Evolutionary conservation across 257 asterid genomes (phyloP).

Genomic region (Solanum chiquidenum): DNA sequence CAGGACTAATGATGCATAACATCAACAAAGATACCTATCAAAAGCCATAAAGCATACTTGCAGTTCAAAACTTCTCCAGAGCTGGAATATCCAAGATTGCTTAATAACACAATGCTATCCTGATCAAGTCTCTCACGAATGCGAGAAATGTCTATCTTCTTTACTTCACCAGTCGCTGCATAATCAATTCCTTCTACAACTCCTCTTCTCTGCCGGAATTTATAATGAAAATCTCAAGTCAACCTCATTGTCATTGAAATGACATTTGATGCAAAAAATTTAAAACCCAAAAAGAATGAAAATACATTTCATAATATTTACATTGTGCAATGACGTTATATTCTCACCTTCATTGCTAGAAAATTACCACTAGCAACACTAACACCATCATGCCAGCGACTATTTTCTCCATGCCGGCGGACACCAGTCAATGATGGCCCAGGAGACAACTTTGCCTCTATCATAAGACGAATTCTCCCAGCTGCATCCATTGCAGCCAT

Average conservation of each 20-base stretch:
- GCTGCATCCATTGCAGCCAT: slow-evolving; percentile 75
- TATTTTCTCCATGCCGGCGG: slow-evolving; percentile 68
- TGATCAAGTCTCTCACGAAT: slow-evolving; percentile 66
- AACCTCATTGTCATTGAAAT: not conserved
- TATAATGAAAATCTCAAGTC: not conserved
- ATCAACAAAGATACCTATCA: slow-evolving; percentile 49
- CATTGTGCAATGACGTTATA: not conserved
- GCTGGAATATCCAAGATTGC: slow-evolving; percentile 92
- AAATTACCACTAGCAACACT: slow-evolving; percentile 67
- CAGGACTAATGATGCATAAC: slow-evolving; percentile 3
- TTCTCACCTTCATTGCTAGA: slow-evolving; percentile 66
- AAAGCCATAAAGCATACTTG: slow-evolving; percentile 72
- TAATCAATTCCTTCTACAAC: slow-evolving; percentile 50
- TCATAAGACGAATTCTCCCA: slow-evolving; percentile 46
- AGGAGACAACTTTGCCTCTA: slow-evolving; percentile 76
- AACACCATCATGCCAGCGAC: slow-evolving; percentile 56
- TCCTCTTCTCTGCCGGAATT: slow-evolving; percentile 58
- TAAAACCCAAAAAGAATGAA: slow-evolving; percentile 3
- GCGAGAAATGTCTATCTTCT: slow-evolving; percentile 60
- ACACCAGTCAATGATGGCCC: slow-evolving; percentile 79
- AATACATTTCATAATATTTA: slow-evolving; percentile 2
- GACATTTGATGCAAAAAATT: not conserved
- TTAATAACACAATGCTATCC: slow-evolving; percentile 59
- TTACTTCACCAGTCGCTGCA: slow-evolving; percentile 65
- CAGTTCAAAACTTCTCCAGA: slow-evolving; percentile 91